Percentiles rank a stretch among this genome's conserved stretches.
phyloP scores from a whole-genome alignment of 768 basidiomycete genomes.

The Lentinus brumalis region DNA sequence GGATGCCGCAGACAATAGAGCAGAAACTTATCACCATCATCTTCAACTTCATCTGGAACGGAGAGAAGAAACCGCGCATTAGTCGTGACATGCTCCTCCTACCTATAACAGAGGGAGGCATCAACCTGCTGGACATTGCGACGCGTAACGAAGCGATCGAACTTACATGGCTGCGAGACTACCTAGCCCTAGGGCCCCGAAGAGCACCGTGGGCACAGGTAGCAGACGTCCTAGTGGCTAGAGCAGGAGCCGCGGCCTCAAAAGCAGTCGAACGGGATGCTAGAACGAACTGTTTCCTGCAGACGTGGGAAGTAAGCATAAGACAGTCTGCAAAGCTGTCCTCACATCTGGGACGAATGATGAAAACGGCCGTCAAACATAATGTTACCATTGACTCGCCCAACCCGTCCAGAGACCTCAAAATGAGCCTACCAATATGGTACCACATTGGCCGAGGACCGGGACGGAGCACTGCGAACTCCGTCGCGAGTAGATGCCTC shows the following conservation, averaged over 20 bases:
- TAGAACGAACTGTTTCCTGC: too few species aligned
- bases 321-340: too few species aligned
- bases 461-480: too few species aligned
- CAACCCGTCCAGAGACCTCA: too few species aligned
- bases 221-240: slow-evolving; percentile 4
- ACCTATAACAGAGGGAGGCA: background rate
- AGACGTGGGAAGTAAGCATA: too few species aligned
- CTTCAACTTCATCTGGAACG: slow-evolving; percentile 6
- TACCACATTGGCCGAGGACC: too few species aligned
- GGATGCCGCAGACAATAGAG: slow-evolving; percentile 18
- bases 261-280: too few species aligned
- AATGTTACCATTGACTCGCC: too few species aligned
- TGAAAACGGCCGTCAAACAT: too few species aligned
- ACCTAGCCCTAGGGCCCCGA: background rate
- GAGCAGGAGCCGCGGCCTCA: background rate
- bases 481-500: too few species aligned
- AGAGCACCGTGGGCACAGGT: slow-evolving; percentile 13
- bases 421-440: too few species aligned
- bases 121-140: background rate
- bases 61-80: background rate
- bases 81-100: background rate
- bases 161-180: slow-evolving; percentile 12
- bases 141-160: slow-evolving; percentile 20
- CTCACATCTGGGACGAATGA: too few species aligned
- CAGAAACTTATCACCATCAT: background rate